Evolutionary conservation across 1,139 yeast genomes (phyloP).

Genomic region (Debaryomyces coudertii): DNA sequence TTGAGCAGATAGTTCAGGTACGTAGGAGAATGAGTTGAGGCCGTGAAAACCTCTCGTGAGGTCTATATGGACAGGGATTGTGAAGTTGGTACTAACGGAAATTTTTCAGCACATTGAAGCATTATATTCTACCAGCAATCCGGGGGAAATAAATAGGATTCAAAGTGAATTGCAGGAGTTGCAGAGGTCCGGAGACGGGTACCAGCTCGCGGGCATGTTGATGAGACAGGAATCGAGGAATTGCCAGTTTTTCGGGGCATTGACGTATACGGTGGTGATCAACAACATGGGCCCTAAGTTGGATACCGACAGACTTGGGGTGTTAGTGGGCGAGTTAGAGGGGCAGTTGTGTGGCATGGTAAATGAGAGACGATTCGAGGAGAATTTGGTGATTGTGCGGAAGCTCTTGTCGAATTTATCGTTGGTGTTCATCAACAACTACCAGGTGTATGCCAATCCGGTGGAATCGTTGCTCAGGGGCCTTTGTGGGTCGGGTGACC

Average conservation of each 20-base stretch:
- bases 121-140: constrained; percentile 47
- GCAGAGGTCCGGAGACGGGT: constrained; percentile 58
- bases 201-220: constrained; percentile 52
- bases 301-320: constrained; percentile 12
- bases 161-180: constrained; percentile 57
- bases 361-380: constrained; percentile 12
- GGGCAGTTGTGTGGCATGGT: constrained; percentile 9
- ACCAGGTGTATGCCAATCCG: constrained; percentile 21
- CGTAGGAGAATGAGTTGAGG: neutral
- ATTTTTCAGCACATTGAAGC: constrained; percentile 36
- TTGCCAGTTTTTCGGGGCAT: constrained; percentile 72
- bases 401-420: constrained; percentile 57
- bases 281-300: constrained; percentile 31
- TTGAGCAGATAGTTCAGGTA: constrained; percentile 8
- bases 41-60: no score
- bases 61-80: neutral
- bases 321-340: constrained; percentile 15
- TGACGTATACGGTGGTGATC: constrained; percentile 65
- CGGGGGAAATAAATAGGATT: constrained; percentile 43
- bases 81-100: constrained; percentile 1
- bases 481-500: constrained; percentile 1
- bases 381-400: constrained; percentile 30
- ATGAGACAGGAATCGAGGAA: constrained; percentile 45
- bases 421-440: constrained; percentile 46
- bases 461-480: constrained; percentile 14